Evolutionary conservation across 2,329 filamentous ascomycete genomes (phyloP).

Genomic region (Apiospora hydei): DNA sequence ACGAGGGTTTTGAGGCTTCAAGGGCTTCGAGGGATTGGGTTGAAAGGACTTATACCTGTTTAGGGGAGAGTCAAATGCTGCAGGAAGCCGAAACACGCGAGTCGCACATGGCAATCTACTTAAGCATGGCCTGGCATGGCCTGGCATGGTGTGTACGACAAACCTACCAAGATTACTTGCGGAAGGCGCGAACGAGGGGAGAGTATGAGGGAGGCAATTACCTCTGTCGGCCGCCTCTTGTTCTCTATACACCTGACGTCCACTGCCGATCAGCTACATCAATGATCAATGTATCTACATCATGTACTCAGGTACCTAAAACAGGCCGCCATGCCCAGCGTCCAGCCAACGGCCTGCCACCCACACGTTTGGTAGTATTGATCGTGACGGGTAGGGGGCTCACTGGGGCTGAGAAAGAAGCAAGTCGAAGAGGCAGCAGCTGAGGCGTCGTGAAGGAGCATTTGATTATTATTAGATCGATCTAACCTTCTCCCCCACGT

Average conservation of each 20-base stretch:
- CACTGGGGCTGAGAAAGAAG: background rate
- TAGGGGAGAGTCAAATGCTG: background rate
- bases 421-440: background rate
- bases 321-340: background rate
- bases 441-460: background rate
- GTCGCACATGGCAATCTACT: conserved; percentile 11
- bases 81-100: conserved; percentile 18
- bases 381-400: background rate
- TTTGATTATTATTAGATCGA: too few species aligned
- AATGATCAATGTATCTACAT: too few species aligned
- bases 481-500: background rate
- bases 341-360: background rate
- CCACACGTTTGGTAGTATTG: background rate
- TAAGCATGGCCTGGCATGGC: too few species aligned
- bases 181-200: background rate
- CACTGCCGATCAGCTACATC: background rate
- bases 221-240: background rate
- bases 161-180: background rate
- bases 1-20: background rate
- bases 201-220: background rate
- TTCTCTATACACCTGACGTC: too few species aligned
- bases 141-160: background rate
- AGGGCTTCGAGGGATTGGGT: background rate
- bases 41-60: background rate
- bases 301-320: background rate